phyloP scores from a whole-genome alignment of 345 rosid genomes.

The Aurinia saxatilis region DNA sequence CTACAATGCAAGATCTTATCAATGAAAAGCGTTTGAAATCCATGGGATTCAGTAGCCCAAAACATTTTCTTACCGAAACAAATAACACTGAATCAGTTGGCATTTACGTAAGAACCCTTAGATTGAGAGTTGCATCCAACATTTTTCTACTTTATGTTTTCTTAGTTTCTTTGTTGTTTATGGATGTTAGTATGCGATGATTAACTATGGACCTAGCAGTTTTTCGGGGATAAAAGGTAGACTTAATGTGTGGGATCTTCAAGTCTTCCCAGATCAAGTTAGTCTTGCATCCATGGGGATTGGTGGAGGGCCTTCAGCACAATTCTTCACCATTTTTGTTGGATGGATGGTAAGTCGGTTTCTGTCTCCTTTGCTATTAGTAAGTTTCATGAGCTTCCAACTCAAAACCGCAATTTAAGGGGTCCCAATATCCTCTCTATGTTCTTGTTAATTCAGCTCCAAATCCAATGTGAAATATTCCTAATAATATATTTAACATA shows the following conservation, averaged over 20 bases:
- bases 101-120: slow-evolving; percentile 15
- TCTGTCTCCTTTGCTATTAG: background rate
- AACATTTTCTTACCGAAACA: background rate
- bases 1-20: slow-evolving; percentile 17
- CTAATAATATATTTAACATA: background rate
- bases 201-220: background rate
- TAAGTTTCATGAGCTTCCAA: background rate
- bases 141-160: background rate
- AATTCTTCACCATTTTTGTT: slow-evolving; percentile 17
- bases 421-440: too few relatives aligned
- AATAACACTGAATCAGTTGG: slow-evolving; percentile 4
- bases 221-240: slow-evolving; percentile 14
- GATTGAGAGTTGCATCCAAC: background rate
- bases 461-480: too few relatives aligned
- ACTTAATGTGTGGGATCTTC: slow-evolving; percentile 18
- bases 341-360: slow-evolving; percentile 29
- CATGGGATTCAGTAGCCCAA: slow-evolving; percentile 5
- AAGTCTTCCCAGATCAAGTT: slow-evolving; percentile 13
- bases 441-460: too few relatives aligned
- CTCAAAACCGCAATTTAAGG: too few relatives aligned
- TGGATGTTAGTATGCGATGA: slow-evolving; percentile 13
- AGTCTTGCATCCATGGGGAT: slow-evolving; percentile 18
- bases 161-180: background rate
- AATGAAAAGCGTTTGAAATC: background rate
- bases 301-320: background rate